Conservation (phyloP, 2,329 filamentous ascomycete species). For the Neocatenulostroma microsporum region DNA sequence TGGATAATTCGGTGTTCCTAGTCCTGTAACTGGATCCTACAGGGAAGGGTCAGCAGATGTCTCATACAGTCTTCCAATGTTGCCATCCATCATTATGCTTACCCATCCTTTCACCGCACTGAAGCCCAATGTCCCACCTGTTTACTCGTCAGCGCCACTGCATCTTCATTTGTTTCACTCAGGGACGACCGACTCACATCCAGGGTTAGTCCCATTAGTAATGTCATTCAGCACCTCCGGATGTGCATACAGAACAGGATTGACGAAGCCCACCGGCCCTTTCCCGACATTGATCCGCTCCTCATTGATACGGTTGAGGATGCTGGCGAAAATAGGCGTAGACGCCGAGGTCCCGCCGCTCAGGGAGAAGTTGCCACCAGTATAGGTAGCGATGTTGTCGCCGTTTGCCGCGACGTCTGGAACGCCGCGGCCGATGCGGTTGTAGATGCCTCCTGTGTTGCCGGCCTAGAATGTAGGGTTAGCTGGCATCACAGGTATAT, state of each 20-base stretch:
- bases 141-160: neutral
- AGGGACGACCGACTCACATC: constrained; percentile 1
- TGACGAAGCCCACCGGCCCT: constrained; percentile 19
- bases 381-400: constrained; percentile 35
- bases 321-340: constrained; percentile 16
- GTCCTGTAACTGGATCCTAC: constrained; percentile 26
- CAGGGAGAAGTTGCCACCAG: constrained; percentile 30
- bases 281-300: constrained; percentile 15
- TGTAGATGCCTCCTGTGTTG: constrained; percentile 17
- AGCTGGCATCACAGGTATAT: neutral
- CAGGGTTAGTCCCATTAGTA: constrained; percentile 18
- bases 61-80: constrained; percentile 1
- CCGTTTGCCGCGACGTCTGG: constrained; percentile 26
- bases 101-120: constrained; percentile 3
- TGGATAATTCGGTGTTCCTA: constrained; percentile 18
- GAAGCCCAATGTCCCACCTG: constrained; percentile 1
- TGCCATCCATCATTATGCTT: too few species aligned
- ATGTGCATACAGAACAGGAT: constrained; percentile 13
- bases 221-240: constrained; percentile 18
- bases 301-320: constrained; percentile 21
- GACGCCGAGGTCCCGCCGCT: constrained; percentile 17
- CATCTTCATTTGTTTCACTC: constrained; percentile 9
- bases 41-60: constrained; percentile 11
- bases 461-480: constrained; percentile 1
- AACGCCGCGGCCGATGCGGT: constrained; percentile 22